Conservation (phyloP, 1,284 basidiomycete genomes). For the Leccinum brunneo-olivaceum region DNA sequence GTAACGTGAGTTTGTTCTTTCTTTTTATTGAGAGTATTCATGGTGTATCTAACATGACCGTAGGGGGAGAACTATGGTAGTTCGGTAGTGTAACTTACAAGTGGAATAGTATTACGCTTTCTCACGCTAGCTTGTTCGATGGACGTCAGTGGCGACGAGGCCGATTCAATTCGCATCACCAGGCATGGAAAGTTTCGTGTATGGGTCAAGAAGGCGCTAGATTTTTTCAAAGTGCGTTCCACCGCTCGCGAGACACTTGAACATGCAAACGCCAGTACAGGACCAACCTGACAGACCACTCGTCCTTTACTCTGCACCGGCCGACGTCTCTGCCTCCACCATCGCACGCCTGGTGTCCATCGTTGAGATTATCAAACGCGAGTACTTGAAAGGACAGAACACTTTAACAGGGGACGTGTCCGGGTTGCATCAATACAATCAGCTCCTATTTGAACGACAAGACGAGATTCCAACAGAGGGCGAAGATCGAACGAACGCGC, state of each 20-base stretch:
- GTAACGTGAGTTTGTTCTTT: constrained; percentile 63
- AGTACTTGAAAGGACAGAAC: constrained; percentile 54
- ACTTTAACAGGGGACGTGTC: constrained; percentile 35
- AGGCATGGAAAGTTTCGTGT: constrained; percentile 55
- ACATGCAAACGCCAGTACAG: constrained; percentile 33
- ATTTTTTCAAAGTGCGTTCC: constrained; percentile 51
- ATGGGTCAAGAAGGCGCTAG: constrained; percentile 58
- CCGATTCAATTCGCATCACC: constrained; percentile 49
- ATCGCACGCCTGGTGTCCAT: constrained; percentile 70
- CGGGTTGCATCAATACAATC: constrained; percentile 78
- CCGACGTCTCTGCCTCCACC: constrained; percentile 35
- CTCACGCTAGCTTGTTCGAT: constrained; percentile 17
- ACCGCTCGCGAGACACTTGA: neutral
- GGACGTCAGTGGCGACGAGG: constrained; percentile 6
- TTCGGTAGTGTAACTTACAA: constrained; percentile 29
- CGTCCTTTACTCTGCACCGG: constrained; percentile 63
- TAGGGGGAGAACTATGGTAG: constrained; percentile 50
- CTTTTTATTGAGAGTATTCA: constrained; percentile 1
- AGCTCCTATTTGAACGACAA: constrained; percentile 55
- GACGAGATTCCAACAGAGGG: constrained; percentile 25
- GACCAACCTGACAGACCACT: constrained; percentile 50
- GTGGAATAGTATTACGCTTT: constrained; percentile 7
- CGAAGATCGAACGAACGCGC: constrained; percentile 32
- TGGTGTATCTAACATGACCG: constrained; percentile 8
- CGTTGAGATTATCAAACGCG: constrained; percentile 79